phyloP scores from a whole-genome alignment of 179 eudicot species.

The Pouteria campechiana region DNA sequence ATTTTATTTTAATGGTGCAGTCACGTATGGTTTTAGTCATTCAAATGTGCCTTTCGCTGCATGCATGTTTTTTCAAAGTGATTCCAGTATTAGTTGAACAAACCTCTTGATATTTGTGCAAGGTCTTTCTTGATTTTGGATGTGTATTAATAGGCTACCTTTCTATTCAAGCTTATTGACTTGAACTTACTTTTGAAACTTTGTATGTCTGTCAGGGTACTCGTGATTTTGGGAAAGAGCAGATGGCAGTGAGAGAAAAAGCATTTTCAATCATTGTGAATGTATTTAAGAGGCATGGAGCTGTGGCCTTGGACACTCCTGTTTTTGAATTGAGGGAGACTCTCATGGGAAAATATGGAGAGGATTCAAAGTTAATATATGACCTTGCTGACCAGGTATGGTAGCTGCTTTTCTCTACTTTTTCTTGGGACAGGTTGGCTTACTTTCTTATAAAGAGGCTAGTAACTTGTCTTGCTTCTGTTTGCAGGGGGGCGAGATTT shows the following conservation, averaged over 20 bases:
- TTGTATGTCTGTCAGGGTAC: constrained; percentile 56
- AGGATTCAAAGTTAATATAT: constrained; percentile 91
- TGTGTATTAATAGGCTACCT: too few species aligned
- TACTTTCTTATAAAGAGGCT: too few species aligned
- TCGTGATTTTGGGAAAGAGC: constrained; percentile 91
- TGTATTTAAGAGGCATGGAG: constrained; percentile 94
- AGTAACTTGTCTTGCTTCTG: too few species aligned
- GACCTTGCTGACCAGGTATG: constrained; percentile 98
- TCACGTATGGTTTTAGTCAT: too few species aligned
- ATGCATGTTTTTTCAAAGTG: too few species aligned
- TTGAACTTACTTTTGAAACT: too few species aligned
- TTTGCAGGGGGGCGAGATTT: constrained; percentile 91
- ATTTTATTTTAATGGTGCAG: too few species aligned
- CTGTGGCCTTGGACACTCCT: constrained; percentile 88
- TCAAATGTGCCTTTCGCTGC: too few species aligned
- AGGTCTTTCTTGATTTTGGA: too few species aligned
- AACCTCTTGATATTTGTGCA: too few species aligned
- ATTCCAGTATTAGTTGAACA: too few species aligned
- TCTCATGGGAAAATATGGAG: constrained; percentile 93
- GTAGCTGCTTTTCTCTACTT: background rate
- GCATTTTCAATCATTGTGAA: constrained; percentile 60
- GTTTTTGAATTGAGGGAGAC: constrained; percentile 92
- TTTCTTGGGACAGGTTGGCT: background rate
- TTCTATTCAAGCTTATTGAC: too few species aligned
- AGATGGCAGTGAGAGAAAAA: constrained; percentile 78